Conservation (phyloP, 768 basidiomycete genomes). For the Psilocybe subaeruginosa region DNA sequence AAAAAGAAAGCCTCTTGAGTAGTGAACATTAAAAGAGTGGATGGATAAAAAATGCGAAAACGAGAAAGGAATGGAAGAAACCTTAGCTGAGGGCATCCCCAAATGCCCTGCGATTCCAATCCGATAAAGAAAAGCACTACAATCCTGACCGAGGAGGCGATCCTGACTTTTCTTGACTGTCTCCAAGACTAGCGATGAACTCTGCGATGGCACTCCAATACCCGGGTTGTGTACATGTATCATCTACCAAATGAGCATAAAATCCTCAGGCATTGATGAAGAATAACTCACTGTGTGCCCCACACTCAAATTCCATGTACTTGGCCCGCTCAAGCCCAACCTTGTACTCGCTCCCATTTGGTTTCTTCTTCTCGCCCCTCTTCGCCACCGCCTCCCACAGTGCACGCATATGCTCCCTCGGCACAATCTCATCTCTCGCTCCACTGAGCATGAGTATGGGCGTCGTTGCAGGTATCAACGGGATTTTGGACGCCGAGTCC, state of each 20-base stretch:
- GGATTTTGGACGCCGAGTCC: constrained; percentile 75
- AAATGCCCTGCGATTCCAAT: background rate
- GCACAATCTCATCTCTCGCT: constrained; percentile 70
- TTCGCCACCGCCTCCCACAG: constrained; percentile 68
- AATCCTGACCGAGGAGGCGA: constrained; percentile 1
- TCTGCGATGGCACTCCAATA: constrained; percentile 29
- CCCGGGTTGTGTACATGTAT: constrained; percentile 29
- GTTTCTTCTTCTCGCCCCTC: constrained; percentile 48
- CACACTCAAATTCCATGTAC: constrained; percentile 57
- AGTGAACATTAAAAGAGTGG: background rate
- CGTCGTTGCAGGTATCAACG: constrained; percentile 59
- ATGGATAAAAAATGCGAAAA: background rate
- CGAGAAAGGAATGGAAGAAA: background rate
- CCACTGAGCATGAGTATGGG: constrained; percentile 89
- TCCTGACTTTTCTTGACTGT: constrained; percentile 3
- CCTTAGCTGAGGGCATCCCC: background rate
- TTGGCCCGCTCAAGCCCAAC: constrained; percentile 55
- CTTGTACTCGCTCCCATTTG: constrained; percentile 42
- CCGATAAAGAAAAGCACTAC: background rate
- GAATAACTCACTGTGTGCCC: constrained; percentile 52
- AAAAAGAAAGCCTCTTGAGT: no score
- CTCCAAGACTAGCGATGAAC: constrained; percentile 23
- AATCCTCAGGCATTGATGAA: background rate
- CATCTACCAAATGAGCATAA: constrained; percentile 19
- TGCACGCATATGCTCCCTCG: constrained; percentile 73